Evolutionary conservation across 371 early-diverging fungal genomes (phyloP).

Genomic region (Mucor velutinosus): DNA sequence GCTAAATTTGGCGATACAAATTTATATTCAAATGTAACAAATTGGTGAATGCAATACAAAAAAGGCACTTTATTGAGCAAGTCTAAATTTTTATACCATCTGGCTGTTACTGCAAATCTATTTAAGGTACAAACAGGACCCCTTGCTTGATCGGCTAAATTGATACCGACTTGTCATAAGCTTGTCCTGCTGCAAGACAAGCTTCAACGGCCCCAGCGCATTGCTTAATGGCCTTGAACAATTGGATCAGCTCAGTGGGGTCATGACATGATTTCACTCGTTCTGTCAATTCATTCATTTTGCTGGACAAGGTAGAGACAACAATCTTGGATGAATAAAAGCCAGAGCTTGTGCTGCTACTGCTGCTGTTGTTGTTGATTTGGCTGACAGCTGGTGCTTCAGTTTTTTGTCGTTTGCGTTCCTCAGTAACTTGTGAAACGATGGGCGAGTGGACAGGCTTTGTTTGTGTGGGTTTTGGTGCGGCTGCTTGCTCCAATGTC

Average conservation of each 20-base stretch:
- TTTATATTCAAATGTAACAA: slow-evolving; percentile 3
- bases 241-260: slow-evolving; percentile 18
- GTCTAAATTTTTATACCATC: neutral
- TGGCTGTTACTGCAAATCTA: neutral
- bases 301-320: slow-evolving; percentile 11
- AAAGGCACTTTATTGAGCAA: neutral
- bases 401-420: slow-evolving; percentile 15
- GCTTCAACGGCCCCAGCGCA: slow-evolving; percentile 37
- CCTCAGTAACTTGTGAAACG: neutral
- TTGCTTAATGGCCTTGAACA: slow-evolving; percentile 37
- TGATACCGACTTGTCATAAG: slow-evolving; percentile 7
- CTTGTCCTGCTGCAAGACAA: slow-evolving; percentile 25
- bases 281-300: slow-evolving; percentile 26
- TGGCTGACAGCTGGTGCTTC: neutral
- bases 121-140: slow-evolving; percentile 1
- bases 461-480: neutral
- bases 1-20: neutral
- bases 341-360: neutral
- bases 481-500: neutral
- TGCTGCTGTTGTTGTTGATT: neutral
- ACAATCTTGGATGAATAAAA: neutral
- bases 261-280: slow-evolving; percentile 20
- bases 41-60: neutral
- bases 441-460: slow-evolving; percentile 2
- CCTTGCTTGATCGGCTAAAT: slow-evolving; percentile 5